phyloP scores from a whole-genome alignment of 2,329 filamentous ascomycete species.

The Colletotrichum sp. region DNA sequence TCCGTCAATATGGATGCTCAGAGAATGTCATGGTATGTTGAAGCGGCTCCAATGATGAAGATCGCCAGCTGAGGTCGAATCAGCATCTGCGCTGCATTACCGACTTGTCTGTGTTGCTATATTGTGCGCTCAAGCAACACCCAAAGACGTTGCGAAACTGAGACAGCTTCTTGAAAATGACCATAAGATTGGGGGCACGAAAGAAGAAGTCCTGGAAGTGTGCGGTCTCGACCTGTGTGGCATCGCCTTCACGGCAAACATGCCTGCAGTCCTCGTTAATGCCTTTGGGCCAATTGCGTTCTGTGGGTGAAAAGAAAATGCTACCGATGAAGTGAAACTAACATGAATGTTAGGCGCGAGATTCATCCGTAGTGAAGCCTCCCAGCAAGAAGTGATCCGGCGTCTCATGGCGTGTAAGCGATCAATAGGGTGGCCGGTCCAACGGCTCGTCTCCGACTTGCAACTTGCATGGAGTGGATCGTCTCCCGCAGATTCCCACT shows the following conservation, averaged over 20 bases:
- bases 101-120: conserved; percentile 40
- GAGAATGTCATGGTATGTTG: conserved; percentile 45
- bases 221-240: conserved; percentile 45
- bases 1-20: conserved; percentile 42
- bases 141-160: conserved; percentile 6
- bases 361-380: conserved; percentile 28
- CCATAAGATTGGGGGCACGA: not conserved
- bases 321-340: not conserved
- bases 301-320: conserved; percentile 33
- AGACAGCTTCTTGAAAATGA: not conserved
- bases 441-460: conserved; percentile 35
- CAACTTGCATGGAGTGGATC: conserved; percentile 27
- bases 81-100: conserved; percentile 49
- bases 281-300: conserved; percentile 52
- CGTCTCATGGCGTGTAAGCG: conserved; percentile 36
- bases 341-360: conserved; percentile 27
- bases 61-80: not conserved
- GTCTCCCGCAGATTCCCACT: not conserved
- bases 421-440: conserved; percentile 42
- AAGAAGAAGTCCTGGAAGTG: conserved; percentile 32
- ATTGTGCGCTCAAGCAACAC: conserved; percentile 24
- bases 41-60: not conserved
- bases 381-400: conserved; percentile 34
- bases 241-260: conserved; percentile 47
- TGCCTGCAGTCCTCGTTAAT: conserved; percentile 47